These are phyloP conservation scores for Coniella lustricola DNA, from an alignment of 2,329 filamentous ascomycete species.

Conservation along the genomic window DNA sequence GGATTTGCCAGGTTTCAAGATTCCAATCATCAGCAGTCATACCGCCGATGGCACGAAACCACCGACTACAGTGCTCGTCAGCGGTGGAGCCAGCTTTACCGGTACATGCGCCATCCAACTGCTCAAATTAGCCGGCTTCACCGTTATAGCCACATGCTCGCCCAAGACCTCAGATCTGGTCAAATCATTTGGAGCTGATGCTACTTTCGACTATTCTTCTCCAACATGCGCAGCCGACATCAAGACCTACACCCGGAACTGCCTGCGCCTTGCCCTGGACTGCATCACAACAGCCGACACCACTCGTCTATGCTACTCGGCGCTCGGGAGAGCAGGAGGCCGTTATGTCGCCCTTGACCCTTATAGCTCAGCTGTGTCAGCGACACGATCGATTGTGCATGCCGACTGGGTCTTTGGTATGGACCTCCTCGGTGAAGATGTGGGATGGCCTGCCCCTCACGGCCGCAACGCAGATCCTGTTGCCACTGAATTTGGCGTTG, in stretches of 20 bases:
- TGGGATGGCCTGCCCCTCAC: background rate
- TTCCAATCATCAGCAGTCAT: too few species aligned
- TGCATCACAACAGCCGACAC: conserved; percentile 27
- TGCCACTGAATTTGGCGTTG: too few species aligned
- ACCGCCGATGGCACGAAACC: too few species aligned
- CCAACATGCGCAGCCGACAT: conserved; percentile 26
- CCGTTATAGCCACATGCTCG: conserved; percentile 14
- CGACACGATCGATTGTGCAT: background rate
- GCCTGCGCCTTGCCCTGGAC: conserved; percentile 32
- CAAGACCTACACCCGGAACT: conserved; percentile 29
- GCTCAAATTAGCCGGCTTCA: conserved; percentile 17
- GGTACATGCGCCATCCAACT: conserved; percentile 22
- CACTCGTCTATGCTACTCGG: conserved; percentile 29
- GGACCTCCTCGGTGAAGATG: background rate
- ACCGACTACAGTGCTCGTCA: conserved; percentile 17
- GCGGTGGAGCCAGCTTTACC: conserved; percentile 18
- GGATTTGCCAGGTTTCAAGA: too few species aligned
- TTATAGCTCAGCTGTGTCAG: background rate
- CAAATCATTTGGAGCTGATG: conserved; percentile 31
- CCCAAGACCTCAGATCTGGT: conserved; percentile 28
- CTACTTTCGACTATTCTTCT: conserved; percentile 32
- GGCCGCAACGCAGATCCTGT: background rate
- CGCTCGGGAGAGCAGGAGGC: conserved; percentile 29
- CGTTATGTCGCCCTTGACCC: conserved; percentile 17
- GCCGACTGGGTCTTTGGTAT: background rate